phyloP scores from a whole-genome alignment of 371 early-diverging fungal species.

The Lichtheimia ramosa region DNA sequence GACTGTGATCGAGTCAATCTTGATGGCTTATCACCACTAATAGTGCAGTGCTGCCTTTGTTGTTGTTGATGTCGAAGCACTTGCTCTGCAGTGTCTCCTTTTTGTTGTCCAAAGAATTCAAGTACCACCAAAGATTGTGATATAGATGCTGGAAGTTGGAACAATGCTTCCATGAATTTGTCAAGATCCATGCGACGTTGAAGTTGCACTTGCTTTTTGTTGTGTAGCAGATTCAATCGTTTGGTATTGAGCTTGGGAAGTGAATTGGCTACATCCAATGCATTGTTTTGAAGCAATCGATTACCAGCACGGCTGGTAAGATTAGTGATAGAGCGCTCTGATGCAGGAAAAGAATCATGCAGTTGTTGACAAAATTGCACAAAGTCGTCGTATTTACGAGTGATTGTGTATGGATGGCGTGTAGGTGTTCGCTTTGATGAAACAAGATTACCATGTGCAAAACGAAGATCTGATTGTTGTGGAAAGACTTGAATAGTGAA shows the following conservation, averaged over 20 bases:
- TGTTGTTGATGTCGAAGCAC: conserved; percentile 8
- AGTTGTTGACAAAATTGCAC: conserved; percentile 19
- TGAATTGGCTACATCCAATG: neutral
- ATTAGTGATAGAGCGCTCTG: neutral
- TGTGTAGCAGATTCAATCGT: conserved; percentile 15
- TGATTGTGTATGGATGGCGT: conserved; percentile 25
- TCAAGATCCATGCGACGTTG: conserved; percentile 28
- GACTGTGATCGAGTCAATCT: conserved; percentile 11
- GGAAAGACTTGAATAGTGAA: conserved; percentile 26
- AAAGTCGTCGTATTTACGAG: conserved; percentile 30
- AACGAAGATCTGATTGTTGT: conserved; percentile 16
- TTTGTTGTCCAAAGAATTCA: conserved; percentile 33
- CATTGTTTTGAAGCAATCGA: neutral
- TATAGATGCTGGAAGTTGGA: conserved; percentile 19
- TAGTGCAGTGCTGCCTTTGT: neutral
- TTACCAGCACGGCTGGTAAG: conserved; percentile 13
- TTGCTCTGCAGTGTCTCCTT: conserved; percentile 21
- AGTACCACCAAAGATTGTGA: conserved; percentile 25
- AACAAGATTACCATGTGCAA: conserved; percentile 9
- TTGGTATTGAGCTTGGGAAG: conserved; percentile 4
- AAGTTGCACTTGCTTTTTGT: conserved; percentile 17
- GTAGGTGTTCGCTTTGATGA: conserved; percentile 1
- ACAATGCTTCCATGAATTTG: conserved; percentile 21
- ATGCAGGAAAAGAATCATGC: conserved; percentile 15
- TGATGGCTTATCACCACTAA: conserved; percentile 1